Conservation (phyloP, 202 grass and related monocot genomes). For the Zoysia matrella region DNA sequence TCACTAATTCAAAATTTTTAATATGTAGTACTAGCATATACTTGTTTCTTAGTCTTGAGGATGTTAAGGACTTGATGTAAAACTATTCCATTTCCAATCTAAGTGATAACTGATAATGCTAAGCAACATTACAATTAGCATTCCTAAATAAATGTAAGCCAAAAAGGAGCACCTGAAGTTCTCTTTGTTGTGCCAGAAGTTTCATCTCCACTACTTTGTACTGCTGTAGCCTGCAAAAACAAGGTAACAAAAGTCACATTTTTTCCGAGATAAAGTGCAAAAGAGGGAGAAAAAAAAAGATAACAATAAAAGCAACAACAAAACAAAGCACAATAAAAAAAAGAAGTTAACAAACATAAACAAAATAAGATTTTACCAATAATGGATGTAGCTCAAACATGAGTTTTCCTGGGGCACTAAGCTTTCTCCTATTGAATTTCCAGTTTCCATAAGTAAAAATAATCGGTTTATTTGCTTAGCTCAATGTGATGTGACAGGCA, state of each 20-base stretch:
- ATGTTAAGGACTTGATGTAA: slow-evolving; percentile 9
- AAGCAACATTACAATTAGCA: neutral
- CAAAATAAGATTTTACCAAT: neutral
- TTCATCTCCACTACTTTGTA: slow-evolving; percentile 99
- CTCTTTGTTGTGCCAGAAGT: slow-evolving; percentile 96
- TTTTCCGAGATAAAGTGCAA: neutral
- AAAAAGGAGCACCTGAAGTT: slow-evolving; percentile 75
- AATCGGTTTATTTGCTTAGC: neutral
- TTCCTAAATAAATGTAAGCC: neutral
- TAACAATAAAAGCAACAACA: neutral
- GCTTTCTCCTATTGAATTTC: neutral
- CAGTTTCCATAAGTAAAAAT: neutral
- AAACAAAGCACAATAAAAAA: neutral
- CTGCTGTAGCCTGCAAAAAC: slow-evolving; percentile 72
- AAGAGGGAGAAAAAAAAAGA: neutral
- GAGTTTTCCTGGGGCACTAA: neutral
- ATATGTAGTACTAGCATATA: neutral
- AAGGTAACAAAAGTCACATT: slow-evolving; percentile 29
- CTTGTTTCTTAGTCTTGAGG: neutral
- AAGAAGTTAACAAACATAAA: slow-evolving; percentile 13
- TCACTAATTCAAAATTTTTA: neutral
- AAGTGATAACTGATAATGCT: neutral
- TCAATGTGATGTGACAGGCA: neutral
- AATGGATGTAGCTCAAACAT: neutral
- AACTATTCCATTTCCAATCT: slow-evolving; percentile 2